These are phyloP conservation scores for Thelonectria discophora DNA, from an alignment of 2,329 filamentous ascomycete genomes.

Conservation along the genomic window DNA sequence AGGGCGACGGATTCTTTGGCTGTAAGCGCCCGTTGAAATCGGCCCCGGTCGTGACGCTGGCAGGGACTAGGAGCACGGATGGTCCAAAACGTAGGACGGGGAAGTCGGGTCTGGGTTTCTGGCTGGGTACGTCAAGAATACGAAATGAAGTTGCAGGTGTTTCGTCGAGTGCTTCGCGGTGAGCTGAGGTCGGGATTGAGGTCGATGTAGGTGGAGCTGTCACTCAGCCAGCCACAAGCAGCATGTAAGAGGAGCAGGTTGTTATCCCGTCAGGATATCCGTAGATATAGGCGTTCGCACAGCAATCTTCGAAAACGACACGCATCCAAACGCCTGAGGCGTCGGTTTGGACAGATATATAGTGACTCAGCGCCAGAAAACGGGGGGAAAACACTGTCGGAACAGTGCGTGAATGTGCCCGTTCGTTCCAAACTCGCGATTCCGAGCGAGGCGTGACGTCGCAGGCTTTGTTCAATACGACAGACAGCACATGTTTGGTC, in stretches of 20 bases:
- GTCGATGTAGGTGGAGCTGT: slow-evolving; percentile 23
- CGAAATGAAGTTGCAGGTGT: slow-evolving; percentile 21
- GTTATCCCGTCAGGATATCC: slow-evolving; percentile 27
- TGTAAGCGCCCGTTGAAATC: slow-evolving; percentile 39
- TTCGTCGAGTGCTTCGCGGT: slow-evolving; percentile 25
- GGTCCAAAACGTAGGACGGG: slow-evolving; percentile 35
- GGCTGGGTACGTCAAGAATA: slow-evolving; percentile 12
- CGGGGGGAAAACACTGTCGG: slow-evolving; percentile 42
- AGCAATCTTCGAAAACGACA: slow-evolving; percentile 29
- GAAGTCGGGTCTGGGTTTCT: slow-evolving; percentile 14
- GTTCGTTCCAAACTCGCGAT: slow-evolving; percentile 37
- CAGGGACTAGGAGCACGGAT: slow-evolving; percentile 24
- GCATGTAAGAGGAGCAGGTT: slow-evolving; percentile 17
- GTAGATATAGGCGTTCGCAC: slow-evolving; percentile 29
- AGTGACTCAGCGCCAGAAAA: slow-evolving; percentile 40
- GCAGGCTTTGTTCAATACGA: slow-evolving; percentile 38
- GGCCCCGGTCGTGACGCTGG: slow-evolving; percentile 36
- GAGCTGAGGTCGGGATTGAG: slow-evolving; percentile 25
- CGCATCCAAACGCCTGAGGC: slow-evolving; percentile 41
- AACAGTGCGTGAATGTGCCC: slow-evolving; percentile 40
- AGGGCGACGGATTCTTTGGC: slow-evolving; percentile 24
- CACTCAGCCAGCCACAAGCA: slow-evolving; percentile 40
- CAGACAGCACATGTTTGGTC: slow-evolving; percentile 31
- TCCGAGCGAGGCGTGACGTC: slow-evolving; percentile 23
- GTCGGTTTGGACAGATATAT: slow-evolving; percentile 34